phyloP scores from a whole-genome alignment of 495 filamentous ascomycete species.

The Aspergillus heteromorphus region DNA sequence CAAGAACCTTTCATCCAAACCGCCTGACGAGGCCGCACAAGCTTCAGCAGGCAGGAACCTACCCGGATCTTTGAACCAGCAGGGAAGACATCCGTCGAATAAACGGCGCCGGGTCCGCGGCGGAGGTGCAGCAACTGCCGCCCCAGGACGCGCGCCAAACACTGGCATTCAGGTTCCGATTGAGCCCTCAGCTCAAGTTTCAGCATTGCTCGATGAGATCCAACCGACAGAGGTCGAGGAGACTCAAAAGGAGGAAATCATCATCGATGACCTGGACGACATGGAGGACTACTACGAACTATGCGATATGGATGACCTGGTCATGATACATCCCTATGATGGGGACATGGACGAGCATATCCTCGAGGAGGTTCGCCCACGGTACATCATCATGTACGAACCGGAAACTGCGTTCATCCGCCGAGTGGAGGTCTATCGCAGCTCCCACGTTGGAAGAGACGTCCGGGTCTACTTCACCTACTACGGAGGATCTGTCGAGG shows the following conservation, averaged over 20 bases:
- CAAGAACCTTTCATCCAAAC: constrained; percentile 58
- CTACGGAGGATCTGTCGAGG: constrained; percentile 90
- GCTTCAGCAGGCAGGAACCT: constrained; percentile 20
- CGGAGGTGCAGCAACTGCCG: constrained; percentile 54
- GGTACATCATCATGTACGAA: constrained; percentile 98
- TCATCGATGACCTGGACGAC: constrained; percentile 79
- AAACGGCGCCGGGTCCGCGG: constrained; percentile 89
- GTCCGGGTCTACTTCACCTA: constrained; percentile 94
- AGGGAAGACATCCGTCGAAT: constrained; percentile 68
- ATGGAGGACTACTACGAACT: constrained; percentile 88
- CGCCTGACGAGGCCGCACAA: constrained; percentile 20
- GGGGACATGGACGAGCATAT: constrained; percentile 96
- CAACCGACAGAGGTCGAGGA: constrained; percentile 61
- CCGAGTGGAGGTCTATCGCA: constrained; percentile 90
- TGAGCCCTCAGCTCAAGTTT: constrained; percentile 72
- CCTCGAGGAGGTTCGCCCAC: constrained; percentile 85
- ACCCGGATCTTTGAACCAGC: constrained; percentile 25
- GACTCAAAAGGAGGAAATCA: constrained; percentile 65
- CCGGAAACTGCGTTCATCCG: constrained; percentile 94
- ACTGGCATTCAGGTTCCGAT: constrained; percentile 71
- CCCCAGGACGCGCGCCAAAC: constrained; percentile 52
- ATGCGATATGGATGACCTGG: constrained; percentile 84
- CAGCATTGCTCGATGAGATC: constrained; percentile 59
- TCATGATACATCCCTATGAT: constrained; percentile 87
- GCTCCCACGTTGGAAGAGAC: constrained; percentile 82